Evolutionary conservation across 2,329 filamentous ascomycete species (phyloP).

Genomic region (Trichoderma atroviride): DNA sequence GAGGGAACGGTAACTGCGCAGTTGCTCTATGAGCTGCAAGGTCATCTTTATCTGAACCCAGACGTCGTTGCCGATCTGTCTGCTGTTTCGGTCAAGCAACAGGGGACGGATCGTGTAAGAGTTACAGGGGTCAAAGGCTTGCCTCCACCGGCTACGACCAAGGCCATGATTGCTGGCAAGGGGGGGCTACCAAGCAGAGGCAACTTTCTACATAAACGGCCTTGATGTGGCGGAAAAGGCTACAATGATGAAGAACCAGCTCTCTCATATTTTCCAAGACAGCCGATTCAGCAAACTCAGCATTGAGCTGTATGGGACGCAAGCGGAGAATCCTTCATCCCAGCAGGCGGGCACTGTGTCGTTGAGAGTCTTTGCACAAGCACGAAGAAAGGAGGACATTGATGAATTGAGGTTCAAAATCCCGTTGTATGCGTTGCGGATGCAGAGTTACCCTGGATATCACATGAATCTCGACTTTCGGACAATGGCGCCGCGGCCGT

Average conservation of each 20-base stretch:
- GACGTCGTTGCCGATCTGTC: constrained; percentile 48
- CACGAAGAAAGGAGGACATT: constrained; percentile 41
- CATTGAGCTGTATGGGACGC: constrained; percentile 42
- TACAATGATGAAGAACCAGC: constrained; percentile 46
- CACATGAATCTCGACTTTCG: constrained; percentile 50
- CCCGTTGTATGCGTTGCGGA: constrained; percentile 43
- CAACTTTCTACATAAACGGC: constrained; percentile 48
- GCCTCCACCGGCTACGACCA: constrained; percentile 39
- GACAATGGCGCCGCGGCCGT: constrained; percentile 46
- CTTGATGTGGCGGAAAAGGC: constrained; percentile 49
- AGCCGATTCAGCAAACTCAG: constrained; percentile 42
- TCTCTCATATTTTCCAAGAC: constrained; percentile 35
- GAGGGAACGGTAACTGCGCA: constrained; percentile 42
- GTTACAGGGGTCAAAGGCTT: constrained; percentile 37
- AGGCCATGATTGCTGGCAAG: constrained; percentile 47
- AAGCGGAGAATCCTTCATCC: constrained; percentile 44
- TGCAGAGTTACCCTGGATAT: constrained; percentile 48
- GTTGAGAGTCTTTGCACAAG: constrained; percentile 51
- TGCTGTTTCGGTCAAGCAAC: constrained; percentile 49
- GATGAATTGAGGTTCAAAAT: constrained; percentile 43
- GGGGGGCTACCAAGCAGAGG: constrained; percentile 51
- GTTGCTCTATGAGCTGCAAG: constrained; percentile 51
- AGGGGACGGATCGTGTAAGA: constrained; percentile 36
- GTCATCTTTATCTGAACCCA: constrained; percentile 47
- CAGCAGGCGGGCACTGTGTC: constrained; percentile 54